Percentiles rank a stretch among this genome's conserved stretches.
Evolutionary conservation across 495 filamentous ascomycete species (phyloP).

Genomic region (Penicillium dipodomyicola): DNA sequence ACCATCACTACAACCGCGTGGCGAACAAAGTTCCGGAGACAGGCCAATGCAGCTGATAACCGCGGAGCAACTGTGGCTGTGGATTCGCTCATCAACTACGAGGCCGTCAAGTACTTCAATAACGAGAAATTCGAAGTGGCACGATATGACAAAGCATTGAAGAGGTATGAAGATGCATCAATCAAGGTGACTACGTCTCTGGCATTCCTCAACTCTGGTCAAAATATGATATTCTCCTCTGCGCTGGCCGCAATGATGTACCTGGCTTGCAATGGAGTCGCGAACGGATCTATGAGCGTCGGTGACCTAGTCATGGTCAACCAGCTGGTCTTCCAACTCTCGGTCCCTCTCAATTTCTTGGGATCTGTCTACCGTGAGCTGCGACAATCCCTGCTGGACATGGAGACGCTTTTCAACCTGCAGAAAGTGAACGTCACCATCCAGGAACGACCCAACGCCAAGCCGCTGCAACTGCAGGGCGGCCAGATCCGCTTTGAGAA

Average conservation of each 20-base stretch:
- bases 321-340: conserved; percentile 97
- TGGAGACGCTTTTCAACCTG: conserved; percentile 98
- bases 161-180: conserved; percentile 84
- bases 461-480: conserved; percentile 67
- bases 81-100: conserved; percentile 96
- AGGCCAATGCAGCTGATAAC: conserved; percentile 95
- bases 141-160: conserved; percentile 84
- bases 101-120: conserved; percentile 99
- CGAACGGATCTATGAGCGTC: conserved; percentile 76
- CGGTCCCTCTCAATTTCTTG: conserved; percentile 92
- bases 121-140: conserved; percentile 92
- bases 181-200: conserved; percentile 96
- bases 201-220: conserved; percentile 92
- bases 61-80: conserved; percentile 92
- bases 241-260: conserved; percentile 99
- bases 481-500: conserved; percentile 94
- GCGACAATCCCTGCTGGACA: conserved; percentile 89
- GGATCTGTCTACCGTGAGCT: conserved; percentile 95
- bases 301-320: conserved; percentile 98
- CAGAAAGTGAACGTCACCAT: conserved; percentile 95
- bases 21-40: conserved; percentile 92
- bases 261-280: conserved; percentile 84
- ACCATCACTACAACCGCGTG: conserved; percentile 94
- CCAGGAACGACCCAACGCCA: conserved; percentile 70
- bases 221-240: conserved; percentile 94